Conservation (phyloP, 129 eudicot genomes). For the Centrapalus pauciflorus region DNA sequence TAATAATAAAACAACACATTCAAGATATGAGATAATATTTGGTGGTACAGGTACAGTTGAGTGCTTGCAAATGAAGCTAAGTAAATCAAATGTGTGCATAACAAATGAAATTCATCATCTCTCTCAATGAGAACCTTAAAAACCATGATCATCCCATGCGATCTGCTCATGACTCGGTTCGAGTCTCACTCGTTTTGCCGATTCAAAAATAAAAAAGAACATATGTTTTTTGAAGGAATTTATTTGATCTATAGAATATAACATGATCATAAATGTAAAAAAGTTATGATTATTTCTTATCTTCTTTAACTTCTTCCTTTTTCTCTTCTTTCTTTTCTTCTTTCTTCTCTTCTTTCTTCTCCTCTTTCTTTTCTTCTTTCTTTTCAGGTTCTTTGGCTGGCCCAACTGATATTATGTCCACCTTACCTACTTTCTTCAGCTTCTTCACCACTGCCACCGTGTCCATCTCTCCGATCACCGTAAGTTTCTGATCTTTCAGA, state of each 20-base stretch:
- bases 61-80: constrained; percentile 34
- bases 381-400: constrained; percentile 93
- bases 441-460: constrained; percentile 84
- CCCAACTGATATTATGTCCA: constrained; percentile 86
- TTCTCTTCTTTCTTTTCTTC: constrained; percentile 39
- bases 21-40: constrained; percentile 14
- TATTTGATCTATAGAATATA: constrained; percentile 11
- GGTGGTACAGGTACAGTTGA: constrained; percentile 13
- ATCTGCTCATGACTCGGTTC: constrained; percentile 8
- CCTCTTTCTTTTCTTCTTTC: constrained; percentile 58
- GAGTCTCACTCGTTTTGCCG: not conserved
- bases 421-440: constrained; percentile 78
- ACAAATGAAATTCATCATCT: constrained; percentile 4
- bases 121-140: constrained; percentile 5
- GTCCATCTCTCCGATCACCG: constrained; percentile 95
- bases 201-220: not conserved
- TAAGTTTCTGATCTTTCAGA: constrained; percentile 74
- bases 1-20: not conserved
- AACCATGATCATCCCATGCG: not conserved
- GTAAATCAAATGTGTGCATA: constrained; percentile 12
- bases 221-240: not conserved
- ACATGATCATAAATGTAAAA: not conserved
- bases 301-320: constrained; percentile 38
- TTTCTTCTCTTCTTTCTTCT: constrained; percentile 50
- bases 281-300: constrained; percentile 21